phyloP scores from a whole-genome alignment of 2,329 filamentous ascomycete species.

The Neonectria magnoliae region DNA sequence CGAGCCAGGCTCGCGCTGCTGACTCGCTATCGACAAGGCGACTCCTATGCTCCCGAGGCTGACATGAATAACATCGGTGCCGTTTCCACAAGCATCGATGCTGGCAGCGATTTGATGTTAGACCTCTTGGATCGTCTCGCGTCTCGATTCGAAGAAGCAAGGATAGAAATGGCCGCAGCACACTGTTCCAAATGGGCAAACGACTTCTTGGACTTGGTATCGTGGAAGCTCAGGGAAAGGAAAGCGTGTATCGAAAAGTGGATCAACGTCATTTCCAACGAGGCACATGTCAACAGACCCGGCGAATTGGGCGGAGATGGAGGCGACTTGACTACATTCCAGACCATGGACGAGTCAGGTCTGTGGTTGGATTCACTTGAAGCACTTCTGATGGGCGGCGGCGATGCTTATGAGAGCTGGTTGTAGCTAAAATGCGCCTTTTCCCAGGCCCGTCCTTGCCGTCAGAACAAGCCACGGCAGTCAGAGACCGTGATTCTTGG shows the following conservation, averaged over 20 bases:
- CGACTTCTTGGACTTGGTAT: conserved; percentile 18
- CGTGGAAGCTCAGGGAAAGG: neutral
- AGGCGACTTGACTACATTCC: no score
- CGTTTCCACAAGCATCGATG: neutral
- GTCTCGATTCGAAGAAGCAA: conserved; percentile 20
- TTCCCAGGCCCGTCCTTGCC: no score
- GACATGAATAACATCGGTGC: neutral
- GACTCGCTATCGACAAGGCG: neutral
- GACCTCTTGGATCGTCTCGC: conserved; percentile 17
- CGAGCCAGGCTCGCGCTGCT: conserved; percentile 11
- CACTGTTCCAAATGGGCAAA: conserved; percentile 17
- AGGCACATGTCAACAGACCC: no score
- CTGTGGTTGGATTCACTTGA: no score
- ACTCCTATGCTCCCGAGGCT: no score
- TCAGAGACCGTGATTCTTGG: no score
- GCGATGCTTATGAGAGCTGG: no score
- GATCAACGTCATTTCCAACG: neutral
- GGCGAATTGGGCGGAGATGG: no score
- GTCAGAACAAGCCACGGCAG: no score
- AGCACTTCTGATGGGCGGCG: no score
- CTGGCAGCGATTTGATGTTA: conserved; percentile 8
- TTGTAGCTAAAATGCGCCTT: no score
- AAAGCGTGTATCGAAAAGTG: conserved; percentile 2
- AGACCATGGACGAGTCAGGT: no score
- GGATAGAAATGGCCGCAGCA: conserved; percentile 18